Evolutionary conservation across 495 filamentous ascomycete genomes (phyloP), one percentile per base, ranked within the genome.

Genomic region (Xylaria scruposa): DNA sequence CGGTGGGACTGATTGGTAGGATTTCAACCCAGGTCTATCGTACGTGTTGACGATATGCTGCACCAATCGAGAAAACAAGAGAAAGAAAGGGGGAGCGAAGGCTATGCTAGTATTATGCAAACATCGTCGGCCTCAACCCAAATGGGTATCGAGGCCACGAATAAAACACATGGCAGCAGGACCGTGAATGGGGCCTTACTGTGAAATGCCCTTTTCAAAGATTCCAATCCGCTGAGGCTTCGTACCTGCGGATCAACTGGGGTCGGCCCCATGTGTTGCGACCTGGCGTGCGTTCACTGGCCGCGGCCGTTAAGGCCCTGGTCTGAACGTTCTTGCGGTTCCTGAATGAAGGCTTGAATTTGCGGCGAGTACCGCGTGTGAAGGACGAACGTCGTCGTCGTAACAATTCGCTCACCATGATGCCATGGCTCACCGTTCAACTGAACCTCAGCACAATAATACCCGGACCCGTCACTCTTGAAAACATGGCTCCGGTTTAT

Each of bases 181-280:
- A 49, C 17, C 17, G 17, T 21, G 17, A 49, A 6, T 49, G 46
- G 46, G 46, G 17, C 46, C 46, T 49, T 19, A 19, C 17, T 19
- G 21, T n/a, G 9, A 21, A 10, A 38, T 40, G 21, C 29, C 59
- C 36, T 42, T 42, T 40, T 9, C 6, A 8, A 13, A 63, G 46
- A 51, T 38, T 12, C 33, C 36, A 51, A 51, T 54, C 65, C 65
- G 29, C 49, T 67, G 49, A 67, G 6, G 49, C 56, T n/a, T 67
- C 36, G 67, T 68, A 68, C 67, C 67, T 68, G 67, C 67, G 53
- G 51, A 68, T 68, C 53, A 68, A 47, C 67, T 68, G 67, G 53
- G 53, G 67, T 47, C 12, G 24, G 51, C 51, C 53, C 67, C 53
- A 54, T 54, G 54, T 42, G 17, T 47, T 47, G 51, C 53, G 67